A percentile compares a stretch with the other conserved stretches of the same genome.
Conservation (phyloP, 192 early-diverging fungal species). For the Powellomyces hirtus region DNA sequence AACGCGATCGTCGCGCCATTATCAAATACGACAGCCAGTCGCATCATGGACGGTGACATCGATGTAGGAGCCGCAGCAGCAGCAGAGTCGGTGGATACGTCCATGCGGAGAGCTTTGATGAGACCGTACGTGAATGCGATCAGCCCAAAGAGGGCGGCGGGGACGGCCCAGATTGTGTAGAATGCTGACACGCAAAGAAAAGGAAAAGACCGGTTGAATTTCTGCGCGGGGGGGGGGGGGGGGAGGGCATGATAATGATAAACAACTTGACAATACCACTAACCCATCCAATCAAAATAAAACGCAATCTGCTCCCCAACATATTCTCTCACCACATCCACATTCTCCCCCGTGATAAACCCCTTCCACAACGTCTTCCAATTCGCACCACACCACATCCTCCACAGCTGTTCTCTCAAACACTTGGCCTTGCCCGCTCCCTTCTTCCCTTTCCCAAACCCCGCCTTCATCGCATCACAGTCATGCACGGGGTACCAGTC, state of each 20-base stretch:
- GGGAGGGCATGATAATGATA: too few relatives aligned
- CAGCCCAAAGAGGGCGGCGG: conserved; percentile 50
- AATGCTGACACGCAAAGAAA: conserved; percentile 20
- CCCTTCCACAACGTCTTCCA: neutral
- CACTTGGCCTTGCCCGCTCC: neutral
- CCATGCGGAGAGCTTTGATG: conserved; percentile 44
- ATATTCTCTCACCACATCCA: conserved; percentile 41
- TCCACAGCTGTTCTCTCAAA: neutral
- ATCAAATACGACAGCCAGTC: conserved; percentile 49
- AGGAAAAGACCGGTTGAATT: too few relatives aligned
- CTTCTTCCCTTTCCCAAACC: neutral
- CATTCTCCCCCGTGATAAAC: conserved; percentile 6
- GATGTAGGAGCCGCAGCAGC: neutral
- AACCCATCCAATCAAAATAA: conserved; percentile 69
- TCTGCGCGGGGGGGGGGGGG: too few relatives aligned
- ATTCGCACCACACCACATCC: neutral
- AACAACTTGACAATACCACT: too few relatives aligned
- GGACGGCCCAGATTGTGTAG: conserved; percentile 59
- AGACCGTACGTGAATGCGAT: conserved; percentile 54
- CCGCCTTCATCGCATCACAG: neutral
- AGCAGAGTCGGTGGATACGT: conserved; percentile 6
- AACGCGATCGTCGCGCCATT: conserved; percentile 55
- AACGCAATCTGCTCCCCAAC: conserved; percentile 70
- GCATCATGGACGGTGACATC: neutral
- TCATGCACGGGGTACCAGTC: conserved; percentile 24